Conservation (phyloP, 345 rosid species). For the Aegle marmelos region DNA sequence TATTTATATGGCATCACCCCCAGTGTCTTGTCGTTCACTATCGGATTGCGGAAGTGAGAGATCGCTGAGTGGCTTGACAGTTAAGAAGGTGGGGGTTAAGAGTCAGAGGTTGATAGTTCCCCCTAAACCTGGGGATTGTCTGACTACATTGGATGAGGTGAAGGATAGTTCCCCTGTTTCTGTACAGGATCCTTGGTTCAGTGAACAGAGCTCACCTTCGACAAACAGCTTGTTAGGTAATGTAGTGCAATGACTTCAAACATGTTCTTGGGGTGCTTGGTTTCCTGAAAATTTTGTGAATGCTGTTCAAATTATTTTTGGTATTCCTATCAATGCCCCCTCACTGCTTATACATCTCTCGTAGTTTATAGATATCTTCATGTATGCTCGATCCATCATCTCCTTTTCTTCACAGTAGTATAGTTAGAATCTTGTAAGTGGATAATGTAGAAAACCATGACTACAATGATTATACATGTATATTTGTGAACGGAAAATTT, state of each 20-base stretch:
- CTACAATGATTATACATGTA: neutral
- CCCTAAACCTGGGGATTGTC: conserved; percentile 31
- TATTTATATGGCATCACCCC: conserved; percentile 47
- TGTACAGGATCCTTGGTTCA: conserved; percentile 76
- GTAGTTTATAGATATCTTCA: neutral
- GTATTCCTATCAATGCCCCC: neutral
- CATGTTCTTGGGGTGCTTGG: conserved; percentile 5
- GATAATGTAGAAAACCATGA: conserved; percentile 6
- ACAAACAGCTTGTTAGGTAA: conserved; percentile 65
- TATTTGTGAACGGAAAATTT: neutral
- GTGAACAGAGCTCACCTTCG: conserved; percentile 87
- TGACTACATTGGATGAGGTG: conserved; percentile 38
- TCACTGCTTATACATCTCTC: neutral
- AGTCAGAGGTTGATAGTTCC: conserved; percentile 39
- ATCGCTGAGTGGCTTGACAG: conserved; percentile 29
- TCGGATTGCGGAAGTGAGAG: conserved; percentile 43
- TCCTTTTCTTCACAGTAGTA: neutral
- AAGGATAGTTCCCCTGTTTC: conserved; percentile 64
- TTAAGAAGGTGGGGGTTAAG: conserved; percentile 30
- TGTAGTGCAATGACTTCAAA: conserved; percentile 36
- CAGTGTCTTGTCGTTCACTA: conserved; percentile 46
- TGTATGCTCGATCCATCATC: neutral
- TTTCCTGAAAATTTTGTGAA: conserved; percentile 15
- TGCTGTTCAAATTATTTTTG: neutral
- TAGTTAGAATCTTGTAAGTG: neutral